These are phyloP conservation scores for Phaeosphaeriaceae sp. DNA, from an alignment of 2,329 filamentous ascomycete species.

Conservation along the genomic window DNA sequence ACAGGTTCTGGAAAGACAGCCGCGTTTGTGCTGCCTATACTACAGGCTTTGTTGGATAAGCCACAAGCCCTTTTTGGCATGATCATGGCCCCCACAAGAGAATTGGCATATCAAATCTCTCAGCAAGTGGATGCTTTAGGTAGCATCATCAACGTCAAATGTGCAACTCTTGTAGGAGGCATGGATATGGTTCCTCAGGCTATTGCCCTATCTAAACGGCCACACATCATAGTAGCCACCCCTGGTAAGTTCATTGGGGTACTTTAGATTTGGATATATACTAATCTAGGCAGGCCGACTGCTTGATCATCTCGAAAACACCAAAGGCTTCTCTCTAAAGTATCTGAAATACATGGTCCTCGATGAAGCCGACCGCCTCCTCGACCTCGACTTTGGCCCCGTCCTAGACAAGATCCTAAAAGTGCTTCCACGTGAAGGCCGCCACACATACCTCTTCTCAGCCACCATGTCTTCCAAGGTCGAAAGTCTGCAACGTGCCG, in stretches of 20 bases:
- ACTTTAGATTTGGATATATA: no score
- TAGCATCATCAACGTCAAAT: slow-evolving; percentile 84
- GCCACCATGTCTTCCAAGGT: slow-evolving; percentile 95
- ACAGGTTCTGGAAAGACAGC: slow-evolving; percentile 97
- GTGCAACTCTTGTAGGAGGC: slow-evolving; percentile 86
- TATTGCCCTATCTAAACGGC: slow-evolving; percentile 93
- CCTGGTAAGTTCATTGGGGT: slow-evolving; percentile 52
- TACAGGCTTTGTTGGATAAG: slow-evolving; percentile 86
- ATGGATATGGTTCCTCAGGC: slow-evolving; percentile 94
- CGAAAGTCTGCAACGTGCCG: slow-evolving; percentile 88
- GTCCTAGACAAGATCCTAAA: slow-evolving; percentile 93
- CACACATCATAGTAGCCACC: slow-evolving; percentile 91
- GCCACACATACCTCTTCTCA: slow-evolving; percentile 80
- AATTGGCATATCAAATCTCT: slow-evolving; percentile 90
- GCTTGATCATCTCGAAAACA: slow-evolving; percentile 93
- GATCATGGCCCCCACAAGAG: slow-evolving; percentile 88
- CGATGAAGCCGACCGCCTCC: slow-evolving; percentile 89
- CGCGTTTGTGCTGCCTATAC: slow-evolving; percentile 89
- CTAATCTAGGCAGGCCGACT: slow-evolving; percentile 61
- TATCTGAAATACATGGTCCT: slow-evolving; percentile 88
- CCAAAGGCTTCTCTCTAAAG: slow-evolving; percentile 89
- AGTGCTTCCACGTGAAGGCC: slow-evolving; percentile 69
- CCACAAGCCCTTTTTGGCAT: slow-evolving; percentile 87
- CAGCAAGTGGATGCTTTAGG: slow-evolving; percentile 88
- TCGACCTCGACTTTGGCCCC: slow-evolving; percentile 93